Percentiles rank a stretch among this genome's conserved stretches.
Evolutionary conservation across 345 rosid genomes (phyloP).

Genomic region (Viola odorata): DNA sequence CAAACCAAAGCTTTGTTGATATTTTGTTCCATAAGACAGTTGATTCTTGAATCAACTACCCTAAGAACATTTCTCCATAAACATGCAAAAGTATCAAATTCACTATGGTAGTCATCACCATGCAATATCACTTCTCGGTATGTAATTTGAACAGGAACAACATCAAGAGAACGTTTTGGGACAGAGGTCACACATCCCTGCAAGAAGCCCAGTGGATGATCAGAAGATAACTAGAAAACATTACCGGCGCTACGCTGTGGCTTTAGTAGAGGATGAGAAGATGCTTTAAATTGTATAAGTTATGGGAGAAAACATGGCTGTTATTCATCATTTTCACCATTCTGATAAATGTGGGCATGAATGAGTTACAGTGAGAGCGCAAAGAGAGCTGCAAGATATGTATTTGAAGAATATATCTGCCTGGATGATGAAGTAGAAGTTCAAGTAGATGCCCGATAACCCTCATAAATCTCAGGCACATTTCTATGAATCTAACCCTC

Average conservation of each 20-base stretch:
- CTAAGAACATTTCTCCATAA: slow-evolving; percentile 56
- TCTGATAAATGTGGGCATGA: too few relatives aligned
- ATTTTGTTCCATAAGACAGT: slow-evolving; percentile 44
- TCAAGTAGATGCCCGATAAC: too few relatives aligned
- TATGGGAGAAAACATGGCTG: background rate
- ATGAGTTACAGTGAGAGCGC: too few relatives aligned
- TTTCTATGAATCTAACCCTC: background rate
- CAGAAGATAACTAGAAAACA: background rate
- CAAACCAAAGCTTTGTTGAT: slow-evolving; percentile 66
- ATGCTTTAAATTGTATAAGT: too few relatives aligned
- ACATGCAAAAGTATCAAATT: slow-evolving; percentile 31
- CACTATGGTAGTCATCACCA: slow-evolving; percentile 27
- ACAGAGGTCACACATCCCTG: slow-evolving; percentile 62
- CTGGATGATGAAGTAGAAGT: too few relatives aligned
- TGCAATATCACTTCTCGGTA: slow-evolving; percentile 30
- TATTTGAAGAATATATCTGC: too few relatives aligned
- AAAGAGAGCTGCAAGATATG: too few relatives aligned
- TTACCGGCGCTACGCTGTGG: too few relatives aligned
- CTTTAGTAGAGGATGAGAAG: too few relatives aligned
- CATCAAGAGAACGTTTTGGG: slow-evolving; percentile 50
- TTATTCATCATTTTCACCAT: background rate
- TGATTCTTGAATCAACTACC: slow-evolving; percentile 45
- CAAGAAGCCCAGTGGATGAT: slow-evolving; percentile 16
- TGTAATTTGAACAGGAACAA: slow-evolving; percentile 53
- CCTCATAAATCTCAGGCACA: too few relatives aligned